Evolutionary conservation across 257 asterid species (phyloP).

Genomic region (Orobanche coerulescens): DNA sequence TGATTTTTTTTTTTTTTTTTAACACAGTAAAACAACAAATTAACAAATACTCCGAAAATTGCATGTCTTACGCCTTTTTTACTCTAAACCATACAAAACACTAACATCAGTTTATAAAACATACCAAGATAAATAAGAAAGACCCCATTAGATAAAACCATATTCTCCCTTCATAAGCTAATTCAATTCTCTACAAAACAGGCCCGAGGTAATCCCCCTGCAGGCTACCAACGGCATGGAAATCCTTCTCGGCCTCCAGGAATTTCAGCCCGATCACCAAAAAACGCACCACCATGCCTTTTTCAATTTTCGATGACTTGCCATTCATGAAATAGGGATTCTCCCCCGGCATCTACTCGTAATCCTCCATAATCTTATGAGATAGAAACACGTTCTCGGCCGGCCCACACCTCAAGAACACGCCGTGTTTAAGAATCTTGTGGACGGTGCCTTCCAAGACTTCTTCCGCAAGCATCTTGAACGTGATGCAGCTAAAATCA

Average conservation of each 20-base stretch:
- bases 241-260: constrained; percentile 62
- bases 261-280: constrained; percentile 66
- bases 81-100: constrained; percentile 2
- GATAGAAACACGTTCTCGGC: constrained; percentile 51
- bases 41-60: background rate
- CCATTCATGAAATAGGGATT: constrained; percentile 63
- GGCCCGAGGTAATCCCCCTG: constrained; percentile 90
- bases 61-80: background rate
- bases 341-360: constrained; percentile 59
- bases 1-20: too few relatives aligned
- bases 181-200: constrained; percentile 28
- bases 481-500: constrained; percentile 69
- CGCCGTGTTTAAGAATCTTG: constrained; percentile 63
- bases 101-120: too few relatives aligned
- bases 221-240: constrained; percentile 63
- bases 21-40: too few relatives aligned
- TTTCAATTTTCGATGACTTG: constrained; percentile 59
- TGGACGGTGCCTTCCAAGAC: constrained; percentile 67
- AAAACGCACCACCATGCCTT: constrained; percentile 54
- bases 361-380: constrained; percentile 62
- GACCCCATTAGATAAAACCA: too few relatives aligned
- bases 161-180: too few relatives aligned
- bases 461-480: constrained; percentile 65
- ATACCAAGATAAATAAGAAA: background rate
- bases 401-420: constrained; percentile 71